Base-by-base conservation (phyloP, 2,329 filamentous ascomycete genomes). In the Exophiala spinifera region DNA sequence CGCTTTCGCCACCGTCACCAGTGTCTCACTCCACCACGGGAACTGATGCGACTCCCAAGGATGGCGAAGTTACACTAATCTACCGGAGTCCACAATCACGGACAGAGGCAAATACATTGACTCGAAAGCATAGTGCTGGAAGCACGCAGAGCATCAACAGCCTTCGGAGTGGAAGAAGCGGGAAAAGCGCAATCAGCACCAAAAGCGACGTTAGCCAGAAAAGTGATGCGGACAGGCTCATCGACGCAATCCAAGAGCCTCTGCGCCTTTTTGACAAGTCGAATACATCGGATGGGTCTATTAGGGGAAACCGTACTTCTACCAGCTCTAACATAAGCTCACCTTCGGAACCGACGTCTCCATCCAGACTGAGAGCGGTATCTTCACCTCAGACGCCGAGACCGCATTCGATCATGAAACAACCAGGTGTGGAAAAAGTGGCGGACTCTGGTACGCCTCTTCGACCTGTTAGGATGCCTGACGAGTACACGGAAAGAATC, bases 181-280 rank as follows among this genome's bases (percentile, higher is more conserved):
- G 49, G 4, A 60, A 59, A 23, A 66, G 64, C 48, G 53, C 53
- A 15, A 53, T 51, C 31, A 67, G 65, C 42, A 33, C 58, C 13
- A 59, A 53, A 19, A 68, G 66, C 57, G 60, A 57, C 15, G 47
- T 40, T 13, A 64, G 62, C 42, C 46, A 56, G 21, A 69, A 53
- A 55, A 73, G 71, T 46, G 70, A 73, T 20, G 71, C 71, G 5
- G 72, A 74, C 59, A 63, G 71, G 25, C 65, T 74, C 5, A 74
- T 74, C 43, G 71, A 70, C 44, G 72, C 71, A 5, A 73, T 74
- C 23, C 70, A 72, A 57, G 69, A 74, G 51, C 68, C 69, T 39
- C 50, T 68, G 3, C 54, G 66, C n/a, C 20, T 61, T 15, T 48
- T 46, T 15, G 48, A 55, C n/a, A 37, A 14, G 21, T 34, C 25